A percentile compares a stretch with the other conserved stretches of the same genome.
Evolutionary conservation across 2,329 filamentous ascomycete genomes (phyloP).

Genomic region (Fusarium piperis): DNA sequence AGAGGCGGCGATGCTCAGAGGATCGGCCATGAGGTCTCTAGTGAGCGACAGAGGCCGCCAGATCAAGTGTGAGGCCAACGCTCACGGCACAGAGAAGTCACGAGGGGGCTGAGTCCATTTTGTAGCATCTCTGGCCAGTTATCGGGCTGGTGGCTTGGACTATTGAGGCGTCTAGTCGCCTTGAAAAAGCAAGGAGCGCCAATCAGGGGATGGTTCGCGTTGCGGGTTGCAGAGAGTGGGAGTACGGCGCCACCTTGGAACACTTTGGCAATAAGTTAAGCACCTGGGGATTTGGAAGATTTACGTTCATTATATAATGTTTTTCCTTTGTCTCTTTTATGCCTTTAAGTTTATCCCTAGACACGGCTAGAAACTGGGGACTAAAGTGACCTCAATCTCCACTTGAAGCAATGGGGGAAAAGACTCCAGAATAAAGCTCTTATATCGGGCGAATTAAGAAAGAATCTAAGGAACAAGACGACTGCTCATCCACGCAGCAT

Average conservation of each 20-base stretch:
- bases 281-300: not conserved
- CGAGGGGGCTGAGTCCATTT: not conserved
- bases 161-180: not conserved
- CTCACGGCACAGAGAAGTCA: not conserved
- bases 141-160: not conserved
- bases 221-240: not conserved
- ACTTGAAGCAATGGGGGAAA: too few relatives aligned
- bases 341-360: too few relatives aligned
- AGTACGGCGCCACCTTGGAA: not conserved
- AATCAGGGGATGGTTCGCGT: not conserved
- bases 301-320: too few relatives aligned
- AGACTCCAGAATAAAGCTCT: too few relatives aligned
- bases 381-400: too few relatives aligned
- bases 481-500: not conserved
- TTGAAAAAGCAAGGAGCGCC: not conserved
- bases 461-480: too few relatives aligned
- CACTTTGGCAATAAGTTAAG: not conserved
- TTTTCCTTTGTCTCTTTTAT: too few relatives aligned
- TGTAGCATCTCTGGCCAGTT: not conserved
- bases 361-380: too few relatives aligned
- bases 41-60: not conserved
- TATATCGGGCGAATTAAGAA: too few relatives aligned
- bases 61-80: not conserved
- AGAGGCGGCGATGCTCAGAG: conserved; percentile 5
- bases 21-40: not conserved